Percentiles rank a stretch among this genome's conserved stretches.
phyloP scores from a whole-genome alignment of 1,139 yeast genomes.

The Blastobotrys elegans region DNA sequence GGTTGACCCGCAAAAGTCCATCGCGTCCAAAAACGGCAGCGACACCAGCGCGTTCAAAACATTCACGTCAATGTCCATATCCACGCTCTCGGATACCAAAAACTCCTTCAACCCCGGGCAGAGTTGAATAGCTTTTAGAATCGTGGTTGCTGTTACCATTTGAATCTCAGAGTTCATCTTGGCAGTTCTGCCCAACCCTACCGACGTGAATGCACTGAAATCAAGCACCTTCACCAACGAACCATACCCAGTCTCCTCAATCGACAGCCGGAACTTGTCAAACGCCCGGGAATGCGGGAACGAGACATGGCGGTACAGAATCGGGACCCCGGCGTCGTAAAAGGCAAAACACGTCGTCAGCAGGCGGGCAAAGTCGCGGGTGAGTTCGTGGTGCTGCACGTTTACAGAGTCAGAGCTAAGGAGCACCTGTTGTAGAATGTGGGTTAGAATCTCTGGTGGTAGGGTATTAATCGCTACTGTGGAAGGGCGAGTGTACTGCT shows the following conservation, averaged over 20 bases:
- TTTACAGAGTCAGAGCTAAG: constrained; percentile 16
- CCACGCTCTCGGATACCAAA: constrained; percentile 79
- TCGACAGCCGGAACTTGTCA: constrained; percentile 60
- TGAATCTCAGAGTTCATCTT: constrained; percentile 88
- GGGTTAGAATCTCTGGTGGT: constrained; percentile 33
- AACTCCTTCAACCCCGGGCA: constrained; percentile 71
- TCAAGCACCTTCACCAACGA: constrained; percentile 71
- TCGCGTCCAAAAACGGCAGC: constrained; percentile 55
- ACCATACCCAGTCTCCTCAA: constrained; percentile 52
- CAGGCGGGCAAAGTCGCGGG: constrained; percentile 25
- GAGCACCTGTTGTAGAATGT: constrained; percentile 31
- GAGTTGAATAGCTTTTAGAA: constrained; percentile 52
- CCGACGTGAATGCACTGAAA: constrained; percentile 83
- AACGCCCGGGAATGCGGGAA: constrained; percentile 81
- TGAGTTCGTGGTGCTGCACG: constrained; percentile 13
- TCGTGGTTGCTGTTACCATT: constrained; percentile 76
- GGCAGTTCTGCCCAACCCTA: constrained; percentile 85
- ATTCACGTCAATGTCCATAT: constrained; percentile 67
- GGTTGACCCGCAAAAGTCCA: constrained; percentile 89
- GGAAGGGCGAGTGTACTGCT: constrained; percentile 4
- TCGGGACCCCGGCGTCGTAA: constrained; percentile 36
- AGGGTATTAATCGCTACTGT: constrained; percentile 21
- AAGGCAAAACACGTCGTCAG: constrained; percentile 33
- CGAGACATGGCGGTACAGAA: constrained; percentile 60
- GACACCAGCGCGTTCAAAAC: constrained; percentile 57